These are phyloP conservation scores for Coemansia sp. DNA, from an alignment of 192 early-diverging fungal genomes.

Conservation along the genomic window DNA sequence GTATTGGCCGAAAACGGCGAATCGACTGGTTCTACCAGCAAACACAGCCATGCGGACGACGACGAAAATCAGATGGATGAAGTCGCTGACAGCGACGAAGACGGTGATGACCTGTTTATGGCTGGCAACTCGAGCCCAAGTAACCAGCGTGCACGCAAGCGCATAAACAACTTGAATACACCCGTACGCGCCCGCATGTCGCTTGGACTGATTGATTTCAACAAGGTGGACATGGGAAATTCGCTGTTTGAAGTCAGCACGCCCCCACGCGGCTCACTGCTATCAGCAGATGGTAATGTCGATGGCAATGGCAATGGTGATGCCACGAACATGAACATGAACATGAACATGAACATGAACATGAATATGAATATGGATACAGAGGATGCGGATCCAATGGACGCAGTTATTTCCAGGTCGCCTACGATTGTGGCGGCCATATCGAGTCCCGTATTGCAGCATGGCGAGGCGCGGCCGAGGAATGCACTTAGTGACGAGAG, in stretches of 20 bases:
- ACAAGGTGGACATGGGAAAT: constrained; percentile 29
- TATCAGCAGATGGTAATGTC: constrained; percentile 11
- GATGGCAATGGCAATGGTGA: neutral
- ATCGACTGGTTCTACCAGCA: neutral
- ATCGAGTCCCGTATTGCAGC: neutral
- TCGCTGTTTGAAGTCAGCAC: constrained; percentile 23
- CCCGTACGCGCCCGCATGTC: constrained; percentile 34
- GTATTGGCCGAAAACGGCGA: neutral
- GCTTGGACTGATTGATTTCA: constrained; percentile 50
- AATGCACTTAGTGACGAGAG: too few species aligned
- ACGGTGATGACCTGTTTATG: constrained; percentile 9
- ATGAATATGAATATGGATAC: neutral
- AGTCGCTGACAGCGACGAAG: constrained; percentile 13
- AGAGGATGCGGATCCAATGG: neutral
- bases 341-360: neutral
- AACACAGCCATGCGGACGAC: neutral
- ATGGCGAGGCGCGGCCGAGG: too few species aligned
- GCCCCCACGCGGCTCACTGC: constrained; percentile 7
- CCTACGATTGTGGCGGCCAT: too few species aligned
- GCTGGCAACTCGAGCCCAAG: constrained; percentile 3
- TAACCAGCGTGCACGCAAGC: constrained; percentile 2
- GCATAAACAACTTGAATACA: constrained; percentile 20
- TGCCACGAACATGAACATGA: neutral
- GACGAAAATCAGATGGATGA: constrained; percentile 4
- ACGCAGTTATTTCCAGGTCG: neutral